Conservation (phyloP, 495 filamentous ascomycete species). For the Cercophora sp. region DNA sequence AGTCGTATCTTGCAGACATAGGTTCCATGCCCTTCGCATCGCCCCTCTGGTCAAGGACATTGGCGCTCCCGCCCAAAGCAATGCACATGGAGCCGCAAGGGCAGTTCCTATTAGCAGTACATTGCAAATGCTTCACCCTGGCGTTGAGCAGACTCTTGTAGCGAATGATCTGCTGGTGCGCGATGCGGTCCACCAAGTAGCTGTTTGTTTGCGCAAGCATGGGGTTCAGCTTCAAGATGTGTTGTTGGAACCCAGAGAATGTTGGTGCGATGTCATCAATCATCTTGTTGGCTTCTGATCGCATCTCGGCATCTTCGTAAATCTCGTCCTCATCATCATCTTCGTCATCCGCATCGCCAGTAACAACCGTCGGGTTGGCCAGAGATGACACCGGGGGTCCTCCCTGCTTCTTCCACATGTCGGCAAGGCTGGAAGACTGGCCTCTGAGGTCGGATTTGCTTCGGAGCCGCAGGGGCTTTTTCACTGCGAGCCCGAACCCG, state of each 20-base stretch:
- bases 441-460: constrained; percentile 71
- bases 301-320: constrained; percentile 47
- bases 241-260: constrained; percentile 69
- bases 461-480: constrained; percentile 56
- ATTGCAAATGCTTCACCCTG: constrained; percentile 65
- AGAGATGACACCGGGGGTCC: constrained; percentile 57
- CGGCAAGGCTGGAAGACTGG: constrained; percentile 36
- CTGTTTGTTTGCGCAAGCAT: constrained; percentile 37
- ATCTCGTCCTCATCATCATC: constrained; percentile 48
- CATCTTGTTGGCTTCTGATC: constrained; percentile 42
- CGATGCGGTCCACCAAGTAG: constrained; percentile 78
- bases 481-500: constrained; percentile 31
- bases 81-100: constrained; percentile 59
- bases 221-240: constrained; percentile 71
- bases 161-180: constrained; percentile 70
- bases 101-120: constrained; percentile 53
- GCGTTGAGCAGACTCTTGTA: constrained; percentile 74
- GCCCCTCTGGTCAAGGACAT: constrained; percentile 39
- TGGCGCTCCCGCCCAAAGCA: constrained; percentile 55
- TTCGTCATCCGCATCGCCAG: constrained; percentile 27
- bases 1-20: constrained; percentile 43
- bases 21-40: constrained; percentile 37
- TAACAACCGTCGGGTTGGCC: constrained; percentile 32
- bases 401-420: constrained; percentile 51
- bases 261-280: constrained; percentile 63